Evolutionary conservation across 2,329 filamentous ascomycete species (phyloP).

Genomic region (Microcyclospora tardicrescens): DNA sequence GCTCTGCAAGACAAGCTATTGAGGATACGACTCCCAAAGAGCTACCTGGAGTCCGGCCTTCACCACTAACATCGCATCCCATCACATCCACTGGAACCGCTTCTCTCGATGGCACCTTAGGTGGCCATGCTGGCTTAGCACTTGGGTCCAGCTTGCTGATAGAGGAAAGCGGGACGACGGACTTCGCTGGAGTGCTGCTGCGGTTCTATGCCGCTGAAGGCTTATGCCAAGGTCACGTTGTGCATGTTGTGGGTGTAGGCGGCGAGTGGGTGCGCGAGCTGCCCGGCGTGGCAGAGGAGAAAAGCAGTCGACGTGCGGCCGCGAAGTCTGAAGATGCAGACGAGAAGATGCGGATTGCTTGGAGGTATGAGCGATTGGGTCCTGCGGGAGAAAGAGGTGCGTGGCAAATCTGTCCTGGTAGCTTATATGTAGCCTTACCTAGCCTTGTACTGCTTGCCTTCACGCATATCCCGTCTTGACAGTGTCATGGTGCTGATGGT

Average conservation of each 20-base stretch:
- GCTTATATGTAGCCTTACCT: too few species aligned
- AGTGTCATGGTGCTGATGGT: constrained; percentile 8
- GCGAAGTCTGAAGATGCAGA: constrained; percentile 28
- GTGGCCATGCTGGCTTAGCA: constrained; percentile 72
- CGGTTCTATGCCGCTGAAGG: constrained; percentile 90
- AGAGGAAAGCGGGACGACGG: constrained; percentile 83
- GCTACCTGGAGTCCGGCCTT: constrained; percentile 57
- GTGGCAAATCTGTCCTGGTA: constrained; percentile 14
- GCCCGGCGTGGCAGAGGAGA: constrained; percentile 50
- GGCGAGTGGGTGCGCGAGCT: constrained; percentile 50
- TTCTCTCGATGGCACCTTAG: constrained; percentile 72
- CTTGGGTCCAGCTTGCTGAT: constrained; percentile 70
- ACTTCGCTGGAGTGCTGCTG: constrained; percentile 74
- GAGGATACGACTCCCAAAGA: neutral
- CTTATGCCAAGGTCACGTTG: constrained; percentile 74
- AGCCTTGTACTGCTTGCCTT: too few species aligned
- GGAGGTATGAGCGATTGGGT: constrained; percentile 82
- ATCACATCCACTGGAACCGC: constrained; percentile 85
- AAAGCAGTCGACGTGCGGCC: constrained; percentile 16
- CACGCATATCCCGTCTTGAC: neutral
- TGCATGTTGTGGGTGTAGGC: constrained; percentile 71
- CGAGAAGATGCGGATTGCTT: constrained; percentile 97
- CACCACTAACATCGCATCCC: constrained; percentile 71
- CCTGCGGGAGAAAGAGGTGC: constrained; percentile 57
- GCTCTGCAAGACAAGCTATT: constrained; percentile 1